Evolutionary conservation across 768 basidiomycete genomes (phyloP).

Genomic region (Boletus bicolor): DNA sequence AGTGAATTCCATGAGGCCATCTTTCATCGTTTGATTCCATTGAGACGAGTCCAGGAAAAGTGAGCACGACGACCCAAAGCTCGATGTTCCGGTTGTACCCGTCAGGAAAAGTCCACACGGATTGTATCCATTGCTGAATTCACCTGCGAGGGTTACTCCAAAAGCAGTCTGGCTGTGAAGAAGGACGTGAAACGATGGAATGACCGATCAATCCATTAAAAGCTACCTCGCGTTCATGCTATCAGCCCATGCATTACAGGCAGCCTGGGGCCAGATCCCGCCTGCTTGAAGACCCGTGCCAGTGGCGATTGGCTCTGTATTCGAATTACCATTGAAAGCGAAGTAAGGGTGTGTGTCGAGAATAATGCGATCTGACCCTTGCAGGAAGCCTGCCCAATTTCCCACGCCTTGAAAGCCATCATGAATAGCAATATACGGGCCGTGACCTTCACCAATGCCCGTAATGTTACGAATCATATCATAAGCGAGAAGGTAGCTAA

Average conservation of each 20-base stretch:
- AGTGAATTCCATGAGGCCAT: constrained; percentile 48
- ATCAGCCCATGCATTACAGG: constrained; percentile 59
- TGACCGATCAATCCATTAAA: neutral
- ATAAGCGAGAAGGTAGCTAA: constrained; percentile 56
- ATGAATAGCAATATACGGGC: constrained; percentile 57
- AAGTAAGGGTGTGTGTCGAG: constrained; percentile 72
- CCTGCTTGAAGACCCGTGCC: constrained; percentile 34
- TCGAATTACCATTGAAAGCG: constrained; percentile 47
- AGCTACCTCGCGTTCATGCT: constrained; percentile 44
- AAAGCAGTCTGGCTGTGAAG: constrained; percentile 46
- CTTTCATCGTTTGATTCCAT: constrained; percentile 51
- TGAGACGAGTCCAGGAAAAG: constrained; percentile 47
- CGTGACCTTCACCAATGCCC: constrained; percentile 64
- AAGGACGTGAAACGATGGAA: neutral
- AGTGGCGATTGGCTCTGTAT: constrained; percentile 33
- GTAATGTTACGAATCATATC: constrained; percentile 69
- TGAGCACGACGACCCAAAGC: constrained; percentile 36
- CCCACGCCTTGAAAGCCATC: constrained; percentile 53
- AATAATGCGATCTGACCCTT: constrained; percentile 58
- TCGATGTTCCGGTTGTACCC: constrained; percentile 28
- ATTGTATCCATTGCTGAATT: constrained; percentile 69
- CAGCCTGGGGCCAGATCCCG: constrained; percentile 45
- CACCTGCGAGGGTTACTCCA: constrained; percentile 72
- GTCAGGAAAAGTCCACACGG: constrained; percentile 57
- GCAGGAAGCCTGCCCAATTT: constrained; percentile 48